Evolutionary conservation across 768 basidiomycete species (phyloP).

Genomic region (Pseudohyphozyma bogoriensis): DNA sequence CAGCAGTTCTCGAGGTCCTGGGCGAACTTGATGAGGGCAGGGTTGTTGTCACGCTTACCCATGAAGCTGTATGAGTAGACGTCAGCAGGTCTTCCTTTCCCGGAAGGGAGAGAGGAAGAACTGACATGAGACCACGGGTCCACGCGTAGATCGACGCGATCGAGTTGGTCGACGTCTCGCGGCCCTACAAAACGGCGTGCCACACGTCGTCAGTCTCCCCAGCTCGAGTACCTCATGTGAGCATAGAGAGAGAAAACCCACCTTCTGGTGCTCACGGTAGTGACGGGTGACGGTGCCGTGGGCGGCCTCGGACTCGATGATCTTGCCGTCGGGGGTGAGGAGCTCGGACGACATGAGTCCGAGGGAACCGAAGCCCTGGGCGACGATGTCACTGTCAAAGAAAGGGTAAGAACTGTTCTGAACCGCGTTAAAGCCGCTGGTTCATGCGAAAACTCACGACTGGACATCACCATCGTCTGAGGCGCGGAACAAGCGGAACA

Average conservation of each 20-base stretch:
- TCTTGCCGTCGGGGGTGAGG: slow-evolving; percentile 80
- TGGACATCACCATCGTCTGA: slow-evolving; percentile 61
- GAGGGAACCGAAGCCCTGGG: slow-evolving; percentile 89
- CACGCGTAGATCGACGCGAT: slow-evolving; percentile 98
- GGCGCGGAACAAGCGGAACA: not conserved
- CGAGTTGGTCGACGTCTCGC: slow-evolving; percentile 96
- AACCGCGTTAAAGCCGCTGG: slow-evolving; percentile 93
- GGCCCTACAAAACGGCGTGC: slow-evolving; percentile 44
- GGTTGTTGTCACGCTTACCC: slow-evolving; percentile 81
- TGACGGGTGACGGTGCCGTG: slow-evolving; percentile 68
- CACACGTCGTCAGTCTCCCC: no score
- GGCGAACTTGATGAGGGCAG: slow-evolving; percentile 61
- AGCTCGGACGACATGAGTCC: slow-evolving; percentile 96
- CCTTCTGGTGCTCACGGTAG: slow-evolving; percentile 91
- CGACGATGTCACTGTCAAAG: slow-evolving; percentile 57
- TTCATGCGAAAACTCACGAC: slow-evolving; percentile 74
- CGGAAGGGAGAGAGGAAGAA: slow-evolving; percentile 15
- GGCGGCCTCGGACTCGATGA: slow-evolving; percentile 91
- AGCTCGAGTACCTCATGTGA: not conserved
- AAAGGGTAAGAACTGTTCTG: no score
- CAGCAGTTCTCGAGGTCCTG: slow-evolving; percentile 73
- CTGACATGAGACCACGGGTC: slow-evolving; percentile 90
- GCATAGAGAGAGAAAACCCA: not conserved
- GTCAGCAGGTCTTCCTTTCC: not conserved
- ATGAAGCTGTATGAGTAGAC: no score